Evolutionary conservation across 2,329 filamentous ascomycete genomes (phyloP).

Genomic region (Aspergillus jensenii): DNA sequence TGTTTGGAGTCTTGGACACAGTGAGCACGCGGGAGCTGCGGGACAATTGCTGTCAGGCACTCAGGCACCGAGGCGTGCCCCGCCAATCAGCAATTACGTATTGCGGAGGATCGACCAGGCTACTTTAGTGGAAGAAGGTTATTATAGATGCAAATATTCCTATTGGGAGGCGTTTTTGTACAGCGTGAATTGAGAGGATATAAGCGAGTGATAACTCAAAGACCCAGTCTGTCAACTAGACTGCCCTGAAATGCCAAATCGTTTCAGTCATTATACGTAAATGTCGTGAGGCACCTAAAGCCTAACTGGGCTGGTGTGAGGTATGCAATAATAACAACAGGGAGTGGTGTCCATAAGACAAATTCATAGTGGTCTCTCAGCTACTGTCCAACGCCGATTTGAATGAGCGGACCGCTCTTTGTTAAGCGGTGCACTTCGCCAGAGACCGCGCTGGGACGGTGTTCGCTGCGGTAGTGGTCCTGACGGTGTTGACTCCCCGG

Average conservation of each 20-base stretch:
- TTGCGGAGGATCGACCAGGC: constrained; percentile 5
- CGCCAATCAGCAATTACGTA: neutral
- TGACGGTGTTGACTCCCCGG: constrained; percentile 13
- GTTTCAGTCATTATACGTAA: neutral
- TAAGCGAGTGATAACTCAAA: neutral
- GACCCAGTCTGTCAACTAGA: neutral
- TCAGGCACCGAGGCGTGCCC: neutral
- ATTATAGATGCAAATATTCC: neutral
- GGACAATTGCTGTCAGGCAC: constrained; percentile 8
- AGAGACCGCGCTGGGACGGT: constrained; percentile 37
- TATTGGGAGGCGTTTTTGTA: neutral
- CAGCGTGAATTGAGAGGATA: neutral
- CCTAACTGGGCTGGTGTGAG: neutral
- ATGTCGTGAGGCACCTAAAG: neutral
- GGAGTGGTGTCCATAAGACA: neutral
- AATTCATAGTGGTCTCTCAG: constrained; percentile 30
- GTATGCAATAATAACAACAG: constrained; percentile 1
- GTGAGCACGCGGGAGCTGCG: neutral
- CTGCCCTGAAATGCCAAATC: neutral
- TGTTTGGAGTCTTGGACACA: neutral
- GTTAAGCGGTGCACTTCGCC: constrained; percentile 33
- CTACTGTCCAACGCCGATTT: constrained; percentile 41
- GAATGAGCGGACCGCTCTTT: constrained; percentile 28
- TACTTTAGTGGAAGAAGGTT: constrained; percentile 1
- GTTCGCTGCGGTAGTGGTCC: constrained; percentile 29